phyloP scores from a whole-genome alignment of 768 basidiomycete genomes.

The Aureoboletus auriporus region DNA sequence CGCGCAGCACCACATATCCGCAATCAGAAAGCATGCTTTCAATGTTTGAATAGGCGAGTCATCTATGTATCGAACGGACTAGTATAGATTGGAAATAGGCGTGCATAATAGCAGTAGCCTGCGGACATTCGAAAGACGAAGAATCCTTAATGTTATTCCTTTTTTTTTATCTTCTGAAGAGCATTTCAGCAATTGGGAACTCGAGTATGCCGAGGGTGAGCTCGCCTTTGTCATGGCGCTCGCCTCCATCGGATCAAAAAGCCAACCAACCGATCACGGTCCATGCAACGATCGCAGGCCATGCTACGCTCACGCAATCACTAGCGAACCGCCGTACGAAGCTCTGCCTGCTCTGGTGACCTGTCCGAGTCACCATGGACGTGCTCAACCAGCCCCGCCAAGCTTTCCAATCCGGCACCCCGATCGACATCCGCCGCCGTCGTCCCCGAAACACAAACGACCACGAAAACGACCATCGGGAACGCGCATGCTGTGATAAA shows the following conservation, averaged over 20 bases:
- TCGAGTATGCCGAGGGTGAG: too few species aligned
- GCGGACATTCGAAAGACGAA: too few species aligned
- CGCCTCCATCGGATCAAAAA: constrained; percentile 9
- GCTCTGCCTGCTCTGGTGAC: constrained; percentile 23
- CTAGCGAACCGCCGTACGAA: constrained; percentile 32
- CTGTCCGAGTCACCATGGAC: constrained; percentile 5
- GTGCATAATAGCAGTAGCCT: too few species aligned
- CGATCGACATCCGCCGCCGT: constrained; percentile 49
- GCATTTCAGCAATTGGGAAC: too few species aligned
- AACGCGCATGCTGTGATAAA: constrained; percentile 18
- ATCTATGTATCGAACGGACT: too few species aligned
- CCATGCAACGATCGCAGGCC: constrained; percentile 26
- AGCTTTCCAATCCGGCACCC: constrained; percentile 34
- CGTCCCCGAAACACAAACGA: constrained; percentile 54
- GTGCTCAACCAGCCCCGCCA: constrained; percentile 9
- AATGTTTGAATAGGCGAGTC: too few species aligned
- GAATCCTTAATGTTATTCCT: too few species aligned
- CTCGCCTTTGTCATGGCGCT: constrained; percentile 2
- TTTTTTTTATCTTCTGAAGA: too few species aligned
- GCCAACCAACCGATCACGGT: constrained; percentile 26
- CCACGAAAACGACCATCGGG: constrained; percentile 38
- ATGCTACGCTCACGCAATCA: constrained; percentile 34
- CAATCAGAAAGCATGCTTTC: too few species aligned
- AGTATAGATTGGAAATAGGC: too few species aligned
- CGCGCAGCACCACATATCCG: too few species aligned